Evolutionary conservation across 2,329 filamentous ascomycete species (phyloP).

Genomic region (Monilinia laxa): DNA sequence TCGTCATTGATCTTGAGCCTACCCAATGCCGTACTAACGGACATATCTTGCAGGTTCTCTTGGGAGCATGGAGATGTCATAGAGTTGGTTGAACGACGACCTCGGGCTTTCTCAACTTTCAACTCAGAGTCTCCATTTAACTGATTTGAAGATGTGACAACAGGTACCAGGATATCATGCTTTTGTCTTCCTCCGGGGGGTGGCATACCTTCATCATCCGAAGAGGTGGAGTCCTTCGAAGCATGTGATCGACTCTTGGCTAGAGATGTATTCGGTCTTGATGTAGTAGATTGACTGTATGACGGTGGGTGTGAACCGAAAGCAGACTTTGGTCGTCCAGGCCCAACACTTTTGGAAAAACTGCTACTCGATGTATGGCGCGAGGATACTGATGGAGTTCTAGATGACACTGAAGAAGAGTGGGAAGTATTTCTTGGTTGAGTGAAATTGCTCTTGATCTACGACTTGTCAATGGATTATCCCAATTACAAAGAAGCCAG

Average conservation of each 20-base stretch:
- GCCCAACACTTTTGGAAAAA: constrained; percentile 59
- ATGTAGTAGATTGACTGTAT: constrained; percentile 49
- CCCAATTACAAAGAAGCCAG: not conserved
- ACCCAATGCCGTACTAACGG: constrained; percentile 43
- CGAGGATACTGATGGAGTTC: constrained; percentile 45
- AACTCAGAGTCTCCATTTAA: constrained; percentile 30
- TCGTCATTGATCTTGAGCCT: constrained; percentile 35
- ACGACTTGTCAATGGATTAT: not conserved
- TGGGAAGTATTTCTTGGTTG: constrained; percentile 36
- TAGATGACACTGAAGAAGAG: constrained; percentile 44
- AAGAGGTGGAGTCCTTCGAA: constrained; percentile 41
- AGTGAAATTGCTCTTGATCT: constrained; percentile 16
- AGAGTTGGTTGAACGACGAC: constrained; percentile 38
- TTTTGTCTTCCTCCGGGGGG: constrained; percentile 47
- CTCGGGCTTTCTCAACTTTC: constrained; percentile 35
- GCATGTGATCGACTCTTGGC: constrained; percentile 45
- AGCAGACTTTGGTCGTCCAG: constrained; percentile 49
- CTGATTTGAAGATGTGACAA: constrained; percentile 33
- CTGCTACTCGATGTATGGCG: constrained; percentile 48
- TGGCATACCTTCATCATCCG: constrained; percentile 38
- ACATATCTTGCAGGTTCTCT: constrained; percentile 39
- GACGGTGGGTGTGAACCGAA: constrained; percentile 48
- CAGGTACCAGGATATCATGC: constrained; percentile 49
- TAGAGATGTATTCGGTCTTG: constrained; percentile 45
- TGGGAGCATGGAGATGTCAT: constrained; percentile 29